Percentiles rank a stretch among this genome's conserved stretches.
phyloP scores from a whole-genome alignment of 2,329 filamentous ascomycete species.

The Colletotrichum musae region DNA sequence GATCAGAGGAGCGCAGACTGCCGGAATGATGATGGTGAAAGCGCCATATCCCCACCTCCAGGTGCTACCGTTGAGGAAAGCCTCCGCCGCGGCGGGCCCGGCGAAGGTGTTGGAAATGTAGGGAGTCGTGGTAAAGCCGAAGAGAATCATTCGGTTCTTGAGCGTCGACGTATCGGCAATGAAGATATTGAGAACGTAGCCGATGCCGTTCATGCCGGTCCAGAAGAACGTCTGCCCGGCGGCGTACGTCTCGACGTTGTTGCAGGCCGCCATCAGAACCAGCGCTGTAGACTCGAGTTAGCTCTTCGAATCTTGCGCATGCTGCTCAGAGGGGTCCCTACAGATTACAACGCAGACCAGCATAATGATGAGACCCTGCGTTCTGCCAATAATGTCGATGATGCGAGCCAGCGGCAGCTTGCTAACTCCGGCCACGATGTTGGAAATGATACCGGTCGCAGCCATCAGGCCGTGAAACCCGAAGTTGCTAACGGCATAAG shows the following conservation, averaged over 20 bases:
- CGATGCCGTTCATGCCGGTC: slow-evolving; percentile 58
- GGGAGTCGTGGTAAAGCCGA: slow-evolving; percentile 50
- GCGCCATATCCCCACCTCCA: slow-evolving; percentile 63
- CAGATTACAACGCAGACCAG: slow-evolving; percentile 41
- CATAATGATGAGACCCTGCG: slow-evolving; percentile 52
- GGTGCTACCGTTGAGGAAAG: slow-evolving; percentile 44
- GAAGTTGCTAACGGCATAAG: slow-evolving; percentile 57
- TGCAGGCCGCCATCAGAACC: slow-evolving; percentile 71
- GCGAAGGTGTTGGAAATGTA: slow-evolving; percentile 55
- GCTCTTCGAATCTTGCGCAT: background rate
- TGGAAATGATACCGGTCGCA: slow-evolving; percentile 60
- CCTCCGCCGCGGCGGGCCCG: slow-evolving; percentile 46
- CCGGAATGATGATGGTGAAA: slow-evolving; percentile 70
- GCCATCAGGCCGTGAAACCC: slow-evolving; percentile 62
- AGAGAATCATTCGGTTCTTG: slow-evolving; percentile 50
- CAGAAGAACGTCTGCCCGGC: slow-evolving; percentile 69
- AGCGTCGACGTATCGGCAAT: slow-evolving; percentile 51
- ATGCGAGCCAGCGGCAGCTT: slow-evolving; percentile 55
- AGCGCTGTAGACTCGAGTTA: slow-evolving; percentile 57
- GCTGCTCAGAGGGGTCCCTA: background rate
- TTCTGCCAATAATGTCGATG: slow-evolving; percentile 55
- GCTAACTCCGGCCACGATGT: slow-evolving; percentile 48
- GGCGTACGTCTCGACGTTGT: slow-evolving; percentile 62
- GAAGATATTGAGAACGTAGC: slow-evolving; percentile 50
- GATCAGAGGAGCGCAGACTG: slow-evolving; percentile 31